A percentile compares a stretch with the other conserved stretches of the same genome.
phyloP scores from a whole-genome alignment of 139 green algal species.

The Chlorella sp. region DNA sequence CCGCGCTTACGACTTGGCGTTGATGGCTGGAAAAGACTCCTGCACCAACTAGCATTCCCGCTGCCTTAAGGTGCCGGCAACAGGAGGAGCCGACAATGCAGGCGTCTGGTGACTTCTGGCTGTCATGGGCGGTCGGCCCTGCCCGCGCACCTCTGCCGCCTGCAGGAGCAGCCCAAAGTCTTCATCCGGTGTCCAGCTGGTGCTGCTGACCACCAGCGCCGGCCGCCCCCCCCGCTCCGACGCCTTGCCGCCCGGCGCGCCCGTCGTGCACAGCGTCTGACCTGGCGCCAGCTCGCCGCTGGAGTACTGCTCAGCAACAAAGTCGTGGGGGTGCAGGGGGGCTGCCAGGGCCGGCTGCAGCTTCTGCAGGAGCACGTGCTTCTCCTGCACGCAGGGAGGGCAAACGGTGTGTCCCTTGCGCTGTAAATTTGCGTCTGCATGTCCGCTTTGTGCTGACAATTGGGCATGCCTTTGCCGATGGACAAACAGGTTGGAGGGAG shows the following conservation, averaged over 20 bases:
- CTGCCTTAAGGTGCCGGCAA: no score
- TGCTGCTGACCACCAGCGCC: conserved; percentile 92
- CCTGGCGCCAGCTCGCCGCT: not conserved
- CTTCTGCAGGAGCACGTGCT: conserved; percentile 51
- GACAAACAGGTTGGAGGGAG: not conserved
- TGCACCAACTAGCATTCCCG: no score
- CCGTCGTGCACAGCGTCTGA: conserved; percentile 41
- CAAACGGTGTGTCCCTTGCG: no score
- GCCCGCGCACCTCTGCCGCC: conserved; percentile 54
- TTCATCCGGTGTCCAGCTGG: conserved; percentile 97
- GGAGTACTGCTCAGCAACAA: conserved; percentile 10
- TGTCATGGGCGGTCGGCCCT: no score
- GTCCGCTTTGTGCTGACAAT: no score
- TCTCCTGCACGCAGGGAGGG: conserved; percentile 8
- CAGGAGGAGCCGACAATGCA: no score
- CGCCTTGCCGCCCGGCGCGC: not conserved
- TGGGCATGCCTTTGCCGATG: no score
- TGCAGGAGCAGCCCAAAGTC: conserved; percentile 95
- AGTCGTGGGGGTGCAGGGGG: conserved; percentile 48
- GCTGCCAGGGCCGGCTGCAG: conserved; percentile 35
- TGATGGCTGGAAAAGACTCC: no score
- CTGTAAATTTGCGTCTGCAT: no score
- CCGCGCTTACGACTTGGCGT: no score
- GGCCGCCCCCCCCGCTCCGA: conserved; percentile 63
- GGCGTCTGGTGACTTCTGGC: no score